Conservation (phyloP, 139 green algal genomes). For the Tetraselmis chui region DNA sequence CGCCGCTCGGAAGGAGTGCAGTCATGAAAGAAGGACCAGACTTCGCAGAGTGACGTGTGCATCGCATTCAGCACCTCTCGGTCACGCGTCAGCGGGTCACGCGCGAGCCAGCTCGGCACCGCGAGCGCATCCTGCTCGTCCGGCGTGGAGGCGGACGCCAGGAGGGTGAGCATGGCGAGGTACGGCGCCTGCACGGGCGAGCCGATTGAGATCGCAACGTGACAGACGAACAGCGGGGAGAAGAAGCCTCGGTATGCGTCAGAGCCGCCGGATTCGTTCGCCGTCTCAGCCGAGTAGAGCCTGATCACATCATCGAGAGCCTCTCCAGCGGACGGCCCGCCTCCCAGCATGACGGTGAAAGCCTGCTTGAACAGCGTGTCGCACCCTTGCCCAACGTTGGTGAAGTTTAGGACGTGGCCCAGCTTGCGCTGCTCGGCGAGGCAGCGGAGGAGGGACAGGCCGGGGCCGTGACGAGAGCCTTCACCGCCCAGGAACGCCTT, state of each 20-base stretch:
- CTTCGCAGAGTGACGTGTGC: background rate
- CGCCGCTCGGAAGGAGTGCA: background rate
- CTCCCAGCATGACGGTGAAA: too few relatives aligned
- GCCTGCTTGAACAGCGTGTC: background rate
- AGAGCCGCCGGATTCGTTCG: too few relatives aligned
- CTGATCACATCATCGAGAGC: background rate
- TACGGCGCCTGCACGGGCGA: background rate
- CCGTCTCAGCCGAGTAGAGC: background rate
- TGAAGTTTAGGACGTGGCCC: background rate
- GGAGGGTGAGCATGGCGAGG: background rate
- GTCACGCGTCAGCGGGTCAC: too few relatives aligned
- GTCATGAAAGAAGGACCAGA: background rate
- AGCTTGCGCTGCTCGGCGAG: background rate
- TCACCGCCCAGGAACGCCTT: too few relatives aligned
- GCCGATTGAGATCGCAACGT: background rate
- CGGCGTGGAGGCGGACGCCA: background rate
- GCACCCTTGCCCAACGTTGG: background rate
- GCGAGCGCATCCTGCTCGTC: background rate
- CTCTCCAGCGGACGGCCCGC: too few relatives aligned
- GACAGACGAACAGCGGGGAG: background rate
- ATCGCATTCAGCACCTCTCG: background rate
- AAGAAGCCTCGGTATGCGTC: background rate
- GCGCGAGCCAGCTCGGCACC: too few relatives aligned
- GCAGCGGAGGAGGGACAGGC: background rate
- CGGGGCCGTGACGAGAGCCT: too few relatives aligned